A percentile compares a stretch with the other conserved stretches of the same genome.
These are phyloP conservation scores for Ceratocystis variospora DNA, from an alignment of 2,329 filamentous ascomycete genomes.

Conservation along the genomic window DNA sequence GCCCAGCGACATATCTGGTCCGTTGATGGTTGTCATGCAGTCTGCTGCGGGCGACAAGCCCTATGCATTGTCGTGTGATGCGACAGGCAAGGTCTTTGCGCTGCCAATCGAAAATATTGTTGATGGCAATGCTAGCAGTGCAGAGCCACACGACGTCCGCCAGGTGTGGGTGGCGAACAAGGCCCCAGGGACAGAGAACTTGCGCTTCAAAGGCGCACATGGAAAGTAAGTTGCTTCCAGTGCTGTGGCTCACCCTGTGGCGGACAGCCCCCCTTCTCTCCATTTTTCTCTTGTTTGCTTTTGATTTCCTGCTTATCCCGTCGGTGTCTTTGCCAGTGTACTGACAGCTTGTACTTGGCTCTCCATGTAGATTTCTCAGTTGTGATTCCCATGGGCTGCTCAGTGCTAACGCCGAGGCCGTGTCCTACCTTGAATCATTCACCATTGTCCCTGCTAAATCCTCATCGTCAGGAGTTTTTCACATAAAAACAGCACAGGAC, in stretches of 20 bases:
- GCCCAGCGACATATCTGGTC: constrained; percentile 61
- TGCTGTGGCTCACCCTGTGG: not conserved
- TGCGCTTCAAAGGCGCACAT: constrained; percentile 81
- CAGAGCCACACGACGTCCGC: constrained; percentile 88
- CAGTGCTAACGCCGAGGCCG: constrained; percentile 63
- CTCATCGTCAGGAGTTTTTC: constrained; percentile 53
- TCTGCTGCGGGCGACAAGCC: constrained; percentile 50
- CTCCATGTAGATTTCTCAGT: constrained; percentile 54
- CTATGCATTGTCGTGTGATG: constrained; percentile 70
- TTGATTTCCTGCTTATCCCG: not conserved
- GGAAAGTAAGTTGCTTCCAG: constrained; percentile 47
- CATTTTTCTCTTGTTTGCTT: not conserved
- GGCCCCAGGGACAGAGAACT: constrained; percentile 66
- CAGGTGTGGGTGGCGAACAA: constrained; percentile 89
- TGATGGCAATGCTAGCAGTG: constrained; percentile 65
- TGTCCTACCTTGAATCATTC: constrained; percentile 75
- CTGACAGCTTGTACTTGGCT: not conserved
- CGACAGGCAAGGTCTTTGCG: constrained; percentile 73
- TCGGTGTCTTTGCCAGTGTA: not conserved
- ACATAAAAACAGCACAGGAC: constrained; percentile 58
- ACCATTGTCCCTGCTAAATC: constrained; percentile 41
- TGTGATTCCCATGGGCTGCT: constrained; percentile 74
- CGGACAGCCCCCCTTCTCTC: no score
- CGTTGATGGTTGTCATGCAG: constrained; percentile 61
- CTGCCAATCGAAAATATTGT: constrained; percentile 75